Evolutionary conservation across 2,329 filamentous ascomycete genomes (phyloP).

Genomic region (Ramichloridium luteum): DNA sequence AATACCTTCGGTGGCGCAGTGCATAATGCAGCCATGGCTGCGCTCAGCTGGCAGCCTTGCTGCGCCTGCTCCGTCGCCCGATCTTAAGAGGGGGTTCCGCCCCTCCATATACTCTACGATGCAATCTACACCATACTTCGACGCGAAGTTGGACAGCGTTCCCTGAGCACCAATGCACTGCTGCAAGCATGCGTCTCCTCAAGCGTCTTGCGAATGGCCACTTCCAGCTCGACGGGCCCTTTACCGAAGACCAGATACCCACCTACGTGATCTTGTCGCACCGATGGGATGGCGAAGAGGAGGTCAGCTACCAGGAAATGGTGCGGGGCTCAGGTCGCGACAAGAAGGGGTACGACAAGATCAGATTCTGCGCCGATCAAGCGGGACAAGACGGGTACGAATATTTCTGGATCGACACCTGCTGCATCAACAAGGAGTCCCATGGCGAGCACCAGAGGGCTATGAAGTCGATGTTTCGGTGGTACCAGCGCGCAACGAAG

Average conservation of each 20-base stretch:
- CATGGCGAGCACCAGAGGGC: slow-evolving; percentile 6
- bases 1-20: too few relatives aligned
- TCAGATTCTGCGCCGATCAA: slow-evolving; percentile 3
- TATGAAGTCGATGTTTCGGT: slow-evolving; percentile 12
- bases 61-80: too few relatives aligned
- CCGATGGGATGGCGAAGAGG: slow-evolving; percentile 6
- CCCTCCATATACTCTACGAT: too few relatives aligned
- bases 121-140: too few relatives aligned
- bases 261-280: slow-evolving; percentile 7
- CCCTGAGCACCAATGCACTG: too few relatives aligned
- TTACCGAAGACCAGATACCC: slow-evolving; percentile 1
- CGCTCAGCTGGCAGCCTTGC: too few relatives aligned
- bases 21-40: too few relatives aligned
- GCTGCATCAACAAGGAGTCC: slow-evolving; percentile 12
- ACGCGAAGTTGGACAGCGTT: too few relatives aligned
- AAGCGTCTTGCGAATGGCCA: neutral
- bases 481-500: slow-evolving; percentile 7
- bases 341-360: slow-evolving; percentile 3
- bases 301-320: slow-evolving; percentile 4
- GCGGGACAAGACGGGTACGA: slow-evolving; percentile 1
- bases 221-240: neutral
- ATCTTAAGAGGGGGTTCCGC: too few relatives aligned
- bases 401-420: slow-evolving; percentile 14
- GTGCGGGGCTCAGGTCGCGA: neutral
- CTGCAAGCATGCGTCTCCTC: neutral